Conservation (phyloP, 1,284 basidiomycete genomes). For the Xanthoconium separans region DNA sequence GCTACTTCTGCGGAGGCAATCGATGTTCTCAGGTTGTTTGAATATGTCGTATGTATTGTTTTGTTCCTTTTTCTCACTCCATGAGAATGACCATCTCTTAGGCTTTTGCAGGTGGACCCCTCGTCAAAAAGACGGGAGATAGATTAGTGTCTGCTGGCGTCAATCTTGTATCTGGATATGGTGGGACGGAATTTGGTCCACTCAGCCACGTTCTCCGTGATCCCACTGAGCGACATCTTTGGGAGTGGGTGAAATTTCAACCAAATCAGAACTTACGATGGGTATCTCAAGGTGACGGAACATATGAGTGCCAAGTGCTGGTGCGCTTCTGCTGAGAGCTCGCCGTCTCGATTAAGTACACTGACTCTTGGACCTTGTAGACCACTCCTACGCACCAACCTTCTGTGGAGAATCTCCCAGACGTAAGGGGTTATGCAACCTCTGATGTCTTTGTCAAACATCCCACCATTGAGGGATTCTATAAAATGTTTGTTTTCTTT, state of each 20-base stretch:
- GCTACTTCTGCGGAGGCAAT: slow-evolving; percentile 5
- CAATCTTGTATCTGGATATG: slow-evolving; percentile 18
- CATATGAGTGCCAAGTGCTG: slow-evolving; percentile 26
- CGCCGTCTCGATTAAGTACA: background rate
- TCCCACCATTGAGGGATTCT: slow-evolving; percentile 30
- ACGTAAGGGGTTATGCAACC: slow-evolving; percentile 35
- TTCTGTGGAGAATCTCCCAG: slow-evolving; percentile 32
- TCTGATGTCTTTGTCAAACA: slow-evolving; percentile 34
- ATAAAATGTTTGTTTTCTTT: slow-evolving; percentile 36
- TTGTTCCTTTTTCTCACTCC: background rate
- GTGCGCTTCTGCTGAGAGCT: slow-evolving; percentile 7
- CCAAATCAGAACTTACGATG: slow-evolving; percentile 20
- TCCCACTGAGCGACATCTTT: slow-evolving; percentile 13
- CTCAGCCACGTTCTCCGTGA: slow-evolving; percentile 1
- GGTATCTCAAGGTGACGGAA: slow-evolving; percentile 20
- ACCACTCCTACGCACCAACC: slow-evolving; percentile 20
- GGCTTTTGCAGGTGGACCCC: slow-evolving; percentile 22
- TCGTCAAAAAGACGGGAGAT: slow-evolving; percentile 22
- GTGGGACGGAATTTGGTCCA: slow-evolving; percentile 17
- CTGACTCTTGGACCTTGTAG: background rate
- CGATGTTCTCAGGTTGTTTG: slow-evolving; percentile 5
- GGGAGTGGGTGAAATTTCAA: slow-evolving; percentile 29
- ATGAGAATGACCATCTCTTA: background rate
- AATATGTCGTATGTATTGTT: slow-evolving; percentile 16
- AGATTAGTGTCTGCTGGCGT: slow-evolving; percentile 21